Evolutionary conservation across 1,284 basidiomycete species (phyloP).

Genomic region (Athelia psychrophila): DNA sequence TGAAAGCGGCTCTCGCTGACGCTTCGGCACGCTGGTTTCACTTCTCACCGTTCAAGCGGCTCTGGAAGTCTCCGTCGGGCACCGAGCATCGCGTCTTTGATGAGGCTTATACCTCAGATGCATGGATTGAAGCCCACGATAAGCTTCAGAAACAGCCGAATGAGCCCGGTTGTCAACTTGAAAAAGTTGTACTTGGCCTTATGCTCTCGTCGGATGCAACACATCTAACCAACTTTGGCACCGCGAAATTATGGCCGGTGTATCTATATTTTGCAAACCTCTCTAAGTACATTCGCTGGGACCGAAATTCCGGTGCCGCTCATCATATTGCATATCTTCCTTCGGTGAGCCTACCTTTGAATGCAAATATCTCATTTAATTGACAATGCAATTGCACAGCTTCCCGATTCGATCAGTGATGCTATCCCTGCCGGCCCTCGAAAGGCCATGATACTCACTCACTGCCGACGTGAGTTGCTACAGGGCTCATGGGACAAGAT

Average conservation of each 20-base stretch:
- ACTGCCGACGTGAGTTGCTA: conserved; percentile 19
- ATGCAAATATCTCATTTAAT: neutral
- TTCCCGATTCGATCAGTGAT: neutral
- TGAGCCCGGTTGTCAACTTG: conserved; percentile 14
- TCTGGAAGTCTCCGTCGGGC: conserved; percentile 13
- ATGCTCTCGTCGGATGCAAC: conserved; percentile 38
- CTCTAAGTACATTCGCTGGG: conserved; percentile 29
- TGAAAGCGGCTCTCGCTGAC: conserved; percentile 21
- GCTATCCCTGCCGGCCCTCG: neutral
- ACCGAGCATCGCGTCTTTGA: conserved; percentile 18
- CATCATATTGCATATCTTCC: conserved; percentile 35
- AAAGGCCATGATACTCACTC: conserved; percentile 9
- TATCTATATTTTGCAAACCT: conserved; percentile 34
- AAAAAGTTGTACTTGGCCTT: conserved; percentile 21
- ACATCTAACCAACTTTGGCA: conserved; percentile 31
- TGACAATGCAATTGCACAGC: neutral
- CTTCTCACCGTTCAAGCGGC: conserved; percentile 28
- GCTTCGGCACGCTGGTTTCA: conserved; percentile 21
- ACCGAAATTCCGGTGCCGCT: conserved; percentile 18
- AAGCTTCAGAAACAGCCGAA: conserved; percentile 14
- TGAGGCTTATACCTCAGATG: conserved; percentile 29
- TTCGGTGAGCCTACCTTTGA: conserved; percentile 20
- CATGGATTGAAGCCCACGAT: conserved; percentile 22
- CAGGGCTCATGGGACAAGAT: conserved; percentile 16
- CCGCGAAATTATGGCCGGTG: conserved; percentile 31